A percentile compares a stretch with the other conserved stretches of the same genome.
Evolutionary conservation across 306 rosid genomes (phyloP).

Genomic region (Senna tora): DNA sequence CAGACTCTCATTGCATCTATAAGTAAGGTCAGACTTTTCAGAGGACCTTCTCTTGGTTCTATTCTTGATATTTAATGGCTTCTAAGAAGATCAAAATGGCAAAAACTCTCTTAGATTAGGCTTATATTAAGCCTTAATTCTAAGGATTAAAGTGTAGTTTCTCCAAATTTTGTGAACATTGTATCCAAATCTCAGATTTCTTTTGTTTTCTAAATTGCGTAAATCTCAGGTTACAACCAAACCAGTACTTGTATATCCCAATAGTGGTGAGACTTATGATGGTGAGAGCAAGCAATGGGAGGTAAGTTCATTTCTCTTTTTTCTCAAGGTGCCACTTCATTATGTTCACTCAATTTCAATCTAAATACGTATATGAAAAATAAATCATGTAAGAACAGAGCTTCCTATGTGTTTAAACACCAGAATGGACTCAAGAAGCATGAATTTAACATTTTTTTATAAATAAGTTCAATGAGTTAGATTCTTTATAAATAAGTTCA

Average conservation of each 20-base stretch:
- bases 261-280: conserved; percentile 83
- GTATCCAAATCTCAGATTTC: neutral
- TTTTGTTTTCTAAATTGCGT: neutral
- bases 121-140: no score
- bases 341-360: neutral
- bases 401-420: no score
- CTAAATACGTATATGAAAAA: no score
- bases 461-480: no score
- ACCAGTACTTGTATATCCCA: conserved; percentile 77
- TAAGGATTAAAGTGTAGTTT: neutral
- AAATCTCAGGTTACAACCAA: conserved; percentile 66
- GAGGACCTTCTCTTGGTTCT: neutral
- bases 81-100: no score
- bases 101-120: no score
- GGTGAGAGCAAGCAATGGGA: conserved; percentile 68
- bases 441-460: no score
- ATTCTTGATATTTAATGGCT: neutral
- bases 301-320: conserved; percentile 52
- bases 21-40: conserved; percentile 48
- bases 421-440: no score
- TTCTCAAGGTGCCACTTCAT: neutral
- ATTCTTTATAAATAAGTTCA: neutral
- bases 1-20: conserved; percentile 66
- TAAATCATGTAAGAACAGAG: no score
- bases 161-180: neutral